These are phyloP conservation scores for Piper longum DNA, from an alignment of 164 flowering plant species.

Conservation along the genomic window DNA sequence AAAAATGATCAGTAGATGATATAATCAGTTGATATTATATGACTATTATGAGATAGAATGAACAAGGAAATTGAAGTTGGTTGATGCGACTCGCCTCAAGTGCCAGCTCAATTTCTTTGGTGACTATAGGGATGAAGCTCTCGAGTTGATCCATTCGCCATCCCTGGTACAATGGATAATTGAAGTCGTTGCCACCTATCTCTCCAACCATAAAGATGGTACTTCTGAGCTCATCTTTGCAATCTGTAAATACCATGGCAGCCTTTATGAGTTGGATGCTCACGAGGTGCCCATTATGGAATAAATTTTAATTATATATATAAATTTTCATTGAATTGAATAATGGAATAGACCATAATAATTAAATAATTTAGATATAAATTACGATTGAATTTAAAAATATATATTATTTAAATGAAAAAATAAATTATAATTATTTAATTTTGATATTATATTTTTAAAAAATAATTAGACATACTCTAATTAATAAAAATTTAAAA, in stretches of 20 bases:
- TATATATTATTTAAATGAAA: too few species aligned
- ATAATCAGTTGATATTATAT: neutral
- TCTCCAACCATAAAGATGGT: constrained; percentile 24
- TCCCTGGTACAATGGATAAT: constrained; percentile 1
- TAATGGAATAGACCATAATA: too few species aligned
- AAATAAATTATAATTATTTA: too few species aligned
- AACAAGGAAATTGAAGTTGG: too few species aligned
- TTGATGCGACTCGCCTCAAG: too few species aligned
- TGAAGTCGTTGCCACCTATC: constrained; percentile 28
- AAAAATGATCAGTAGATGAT: neutral
- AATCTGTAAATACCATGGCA: neutral
- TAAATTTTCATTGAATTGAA: too few species aligned
- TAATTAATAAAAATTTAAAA: too few species aligned
- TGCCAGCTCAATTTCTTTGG: neutral
- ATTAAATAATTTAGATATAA: too few species aligned
- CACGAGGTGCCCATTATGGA: neutral
- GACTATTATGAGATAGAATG: neutral
- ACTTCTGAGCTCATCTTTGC: constrained; percentile 4
- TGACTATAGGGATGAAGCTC: neutral
- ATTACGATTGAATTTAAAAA: too few species aligned
- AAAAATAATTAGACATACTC: too few species aligned
- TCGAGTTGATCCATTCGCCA: neutral
- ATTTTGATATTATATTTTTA: too few species aligned
- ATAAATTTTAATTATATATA: too few species aligned
- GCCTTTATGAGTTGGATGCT: neutral